Percentiles rank a stretch among this genome's conserved stretches.
Conservation (phyloP, 768 basidiomycete species). For the Mycena alexandri region DNA sequence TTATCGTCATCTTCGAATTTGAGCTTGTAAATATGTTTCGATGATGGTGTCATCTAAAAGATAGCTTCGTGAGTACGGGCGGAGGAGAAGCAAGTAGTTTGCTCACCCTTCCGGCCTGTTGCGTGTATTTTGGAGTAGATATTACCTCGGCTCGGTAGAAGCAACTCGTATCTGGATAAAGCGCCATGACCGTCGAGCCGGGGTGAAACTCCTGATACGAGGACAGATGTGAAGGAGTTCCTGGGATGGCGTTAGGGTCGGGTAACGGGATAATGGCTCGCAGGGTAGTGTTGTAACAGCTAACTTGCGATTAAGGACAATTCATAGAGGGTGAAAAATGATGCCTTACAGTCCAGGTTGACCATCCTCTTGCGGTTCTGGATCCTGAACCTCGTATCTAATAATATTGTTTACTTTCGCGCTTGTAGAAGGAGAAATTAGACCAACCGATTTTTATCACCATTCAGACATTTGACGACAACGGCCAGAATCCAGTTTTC, state of each 20-base stretch:
- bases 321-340: constrained; percentile 18
- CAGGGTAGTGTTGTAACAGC: constrained; percentile 77
- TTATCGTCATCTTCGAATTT: constrained; percentile 93
- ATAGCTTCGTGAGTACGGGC: background rate
- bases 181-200: constrained; percentile 83
- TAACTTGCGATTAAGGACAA: constrained; percentile 42
- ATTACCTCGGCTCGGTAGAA: constrained; percentile 91
- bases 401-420: constrained; percentile 13
- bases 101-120: constrained; percentile 51
- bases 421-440: background rate
- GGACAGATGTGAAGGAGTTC: constrained; percentile 73
- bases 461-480: constrained; percentile 75
- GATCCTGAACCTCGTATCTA: constrained; percentile 90
- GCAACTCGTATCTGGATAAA: constrained; percentile 93
- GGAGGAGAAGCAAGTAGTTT: constrained; percentile 25
- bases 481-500: constrained; percentile 86
- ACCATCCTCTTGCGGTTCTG: constrained; percentile 86
- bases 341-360: constrained; percentile 69
- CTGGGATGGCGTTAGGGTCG: constrained; percentile 70
- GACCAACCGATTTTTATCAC: constrained; percentile 77
- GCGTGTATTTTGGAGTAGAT: constrained; percentile 67
- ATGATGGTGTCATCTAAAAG: constrained; percentile 50
- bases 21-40: constrained; percentile 77
- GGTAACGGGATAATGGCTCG: constrained; percentile 85
- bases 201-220: constrained; percentile 79